Conservation (phyloP, 2,329 filamentous ascomycete genomes). For the Colletotrichum sublineola region DNA sequence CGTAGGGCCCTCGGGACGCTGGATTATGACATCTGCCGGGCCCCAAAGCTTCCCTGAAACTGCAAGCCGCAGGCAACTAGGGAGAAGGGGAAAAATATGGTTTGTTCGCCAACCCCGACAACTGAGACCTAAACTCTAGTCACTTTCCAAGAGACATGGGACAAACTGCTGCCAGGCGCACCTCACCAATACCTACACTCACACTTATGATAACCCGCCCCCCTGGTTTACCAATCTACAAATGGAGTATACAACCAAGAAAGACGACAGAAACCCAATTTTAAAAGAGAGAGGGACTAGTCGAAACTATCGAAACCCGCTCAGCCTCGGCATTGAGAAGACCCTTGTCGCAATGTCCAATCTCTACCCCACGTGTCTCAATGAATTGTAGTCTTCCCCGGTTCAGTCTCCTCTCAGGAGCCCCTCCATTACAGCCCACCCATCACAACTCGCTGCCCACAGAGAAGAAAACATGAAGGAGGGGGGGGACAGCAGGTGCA, state of each 20-base stretch:
- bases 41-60: slow-evolving; percentile 6
- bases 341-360: slow-evolving; percentile 4
- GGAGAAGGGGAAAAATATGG: not conserved
- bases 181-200: not conserved
- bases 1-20: not conserved
- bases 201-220: not conserved
- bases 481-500: not conserved
- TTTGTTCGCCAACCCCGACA: slow-evolving; percentile 3
- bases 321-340: slow-evolving; percentile 7
- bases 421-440: not conserved
- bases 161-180: slow-evolving; percentile 9
- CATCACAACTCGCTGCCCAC: not conserved
- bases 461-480: not conserved
- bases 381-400: not conserved
- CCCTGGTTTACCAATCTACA: not conserved
- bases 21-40: not conserved
- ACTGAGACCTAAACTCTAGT: slow-evolving; percentile 3
- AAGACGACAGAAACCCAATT: not conserved
- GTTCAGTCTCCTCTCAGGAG: not conserved
- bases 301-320: slow-evolving; percentile 30
- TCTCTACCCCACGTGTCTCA: slow-evolving; percentile 22
- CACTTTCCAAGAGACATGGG: not conserved
- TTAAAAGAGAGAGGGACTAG: not conserved
- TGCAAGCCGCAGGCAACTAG: not conserved
- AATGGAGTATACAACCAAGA: not conserved